Conservation (phyloP, 2,329 filamentous ascomycete species). For the Penicillium italicum region DNA sequence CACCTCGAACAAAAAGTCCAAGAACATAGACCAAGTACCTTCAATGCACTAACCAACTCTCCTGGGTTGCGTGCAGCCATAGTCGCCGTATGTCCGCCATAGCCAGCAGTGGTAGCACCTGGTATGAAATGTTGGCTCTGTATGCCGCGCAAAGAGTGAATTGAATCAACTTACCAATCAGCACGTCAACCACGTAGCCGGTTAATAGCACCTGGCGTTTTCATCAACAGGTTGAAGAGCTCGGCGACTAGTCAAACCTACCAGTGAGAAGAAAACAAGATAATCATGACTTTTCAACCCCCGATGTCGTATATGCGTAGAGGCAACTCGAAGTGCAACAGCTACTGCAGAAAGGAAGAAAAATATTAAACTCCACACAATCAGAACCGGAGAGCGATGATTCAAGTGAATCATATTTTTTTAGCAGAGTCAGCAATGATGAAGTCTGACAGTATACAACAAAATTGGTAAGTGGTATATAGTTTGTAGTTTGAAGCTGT, state of each 20-base stretch:
- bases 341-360: background rate
- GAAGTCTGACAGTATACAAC: too few species aligned
- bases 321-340: background rate
- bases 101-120: slow-evolving; percentile 2
- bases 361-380: slow-evolving; percentile 6
- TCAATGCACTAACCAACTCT: slow-evolving; percentile 5
- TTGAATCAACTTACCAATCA: background rate
- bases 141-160: too few species aligned
- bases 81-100: slow-evolving; percentile 2
- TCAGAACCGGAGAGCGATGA: slow-evolving; percentile 1
- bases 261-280: slow-evolving; percentile 5
- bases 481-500: too few species aligned
- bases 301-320: background rate
- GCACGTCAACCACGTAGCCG: slow-evolving; percentile 4
- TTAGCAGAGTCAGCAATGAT: background rate
- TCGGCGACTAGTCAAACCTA: background rate
- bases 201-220: background rate
- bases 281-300: slow-evolving; percentile 3
- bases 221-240: background rate
- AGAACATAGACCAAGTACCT: background rate
- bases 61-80: background rate
- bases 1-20: too few species aligned
- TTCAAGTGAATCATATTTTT: background rate
- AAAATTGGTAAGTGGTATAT: too few species aligned
- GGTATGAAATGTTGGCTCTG: background rate